A percentile compares a stretch with the other conserved stretches of the same genome.
phyloP scores from a whole-genome alignment of 2,329 filamentous ascomycete species.

The Cryphonectria nitschkei region DNA sequence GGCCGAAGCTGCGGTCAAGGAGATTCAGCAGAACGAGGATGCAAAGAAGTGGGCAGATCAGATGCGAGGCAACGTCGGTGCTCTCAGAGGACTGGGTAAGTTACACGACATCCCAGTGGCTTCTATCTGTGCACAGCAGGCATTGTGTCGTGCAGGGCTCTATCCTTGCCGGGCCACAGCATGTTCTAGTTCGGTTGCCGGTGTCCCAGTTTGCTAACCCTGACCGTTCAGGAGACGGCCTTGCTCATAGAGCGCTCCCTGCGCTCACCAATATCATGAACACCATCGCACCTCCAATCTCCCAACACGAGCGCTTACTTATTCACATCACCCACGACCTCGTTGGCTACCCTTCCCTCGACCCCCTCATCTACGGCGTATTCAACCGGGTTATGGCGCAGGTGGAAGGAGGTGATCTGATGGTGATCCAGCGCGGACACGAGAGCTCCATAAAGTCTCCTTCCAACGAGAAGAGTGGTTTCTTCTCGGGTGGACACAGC shows the following conservation, averaged over 20 bases:
- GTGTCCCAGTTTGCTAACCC: conserved; percentile 10
- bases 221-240: conserved; percentile 71
- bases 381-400: conserved; percentile 98
- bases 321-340: conserved; percentile 98
- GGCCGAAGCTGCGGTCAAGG: conserved; percentile 89
- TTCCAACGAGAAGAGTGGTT: conserved; percentile 41
- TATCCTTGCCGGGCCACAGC: background rate
- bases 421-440: conserved; percentile 91
- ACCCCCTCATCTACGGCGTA: conserved; percentile 87
- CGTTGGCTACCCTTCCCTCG: conserved; percentile 89
- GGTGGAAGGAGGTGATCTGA: conserved; percentile 92
- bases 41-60: conserved; percentile 96
- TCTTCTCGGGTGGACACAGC: conserved; percentile 53
- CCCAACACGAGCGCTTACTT: conserved; percentile 92
- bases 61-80: conserved; percentile 84
- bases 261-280: conserved; percentile 95
- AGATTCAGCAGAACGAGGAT: conserved; percentile 95
- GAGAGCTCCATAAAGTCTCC: conserved; percentile 72
- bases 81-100: conserved; percentile 75
- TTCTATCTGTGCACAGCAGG: background rate
- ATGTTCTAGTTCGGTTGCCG: too few relatives aligned
- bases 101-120: conserved; percentile 22
- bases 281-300: conserved; percentile 93
- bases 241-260: conserved; percentile 83
- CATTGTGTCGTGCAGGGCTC: background rate